Percentiles rank a stretch among this genome's conserved stretches.
Evolutionary conservation across 1,139 yeast species (phyloP).

Genomic region (Komagataea norvegica): DNA sequence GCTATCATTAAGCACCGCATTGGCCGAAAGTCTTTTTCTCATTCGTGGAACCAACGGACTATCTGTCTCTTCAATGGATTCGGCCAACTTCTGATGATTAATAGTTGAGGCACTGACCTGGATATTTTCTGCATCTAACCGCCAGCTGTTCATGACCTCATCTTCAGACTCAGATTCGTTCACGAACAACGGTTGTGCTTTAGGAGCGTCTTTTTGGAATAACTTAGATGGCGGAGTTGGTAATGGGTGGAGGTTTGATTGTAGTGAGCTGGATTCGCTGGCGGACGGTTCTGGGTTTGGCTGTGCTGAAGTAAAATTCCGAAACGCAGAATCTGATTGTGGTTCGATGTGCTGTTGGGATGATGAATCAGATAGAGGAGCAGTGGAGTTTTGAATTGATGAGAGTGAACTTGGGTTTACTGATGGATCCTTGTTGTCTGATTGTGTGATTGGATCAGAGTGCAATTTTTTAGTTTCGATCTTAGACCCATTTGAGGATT

Average conservation of each 20-base stretch:
- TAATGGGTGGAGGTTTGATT: neutral
- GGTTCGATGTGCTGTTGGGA: neutral
- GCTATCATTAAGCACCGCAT: neutral
- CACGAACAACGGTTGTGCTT: neutral
- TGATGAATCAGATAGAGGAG: no score
- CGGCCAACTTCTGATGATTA: neutral
- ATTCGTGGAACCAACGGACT: no score
- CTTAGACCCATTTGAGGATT: no score
- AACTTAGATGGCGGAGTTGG: neutral
- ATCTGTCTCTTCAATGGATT: no score
- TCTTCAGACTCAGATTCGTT: slow-evolving; percentile 1
- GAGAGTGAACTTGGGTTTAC: no score
- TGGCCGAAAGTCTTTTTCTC: neutral
- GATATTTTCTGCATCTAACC: neutral
- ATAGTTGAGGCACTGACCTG: neutral
- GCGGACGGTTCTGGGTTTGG: neutral
- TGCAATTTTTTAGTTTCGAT: no score
- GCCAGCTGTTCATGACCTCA: neutral
- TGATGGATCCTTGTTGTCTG: no score
- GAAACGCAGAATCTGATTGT: neutral
- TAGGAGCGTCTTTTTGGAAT: neutral
- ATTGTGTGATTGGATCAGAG: no score
- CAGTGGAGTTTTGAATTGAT: no score
- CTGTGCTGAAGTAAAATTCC: neutral
- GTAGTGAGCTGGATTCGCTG: neutral